Percentiles rank a stretch among this genome's conserved stretches.
Evolutionary conservation across 2,329 filamentous ascomycete species (phyloP).

Genomic region (Alternaria atra): DNA sequence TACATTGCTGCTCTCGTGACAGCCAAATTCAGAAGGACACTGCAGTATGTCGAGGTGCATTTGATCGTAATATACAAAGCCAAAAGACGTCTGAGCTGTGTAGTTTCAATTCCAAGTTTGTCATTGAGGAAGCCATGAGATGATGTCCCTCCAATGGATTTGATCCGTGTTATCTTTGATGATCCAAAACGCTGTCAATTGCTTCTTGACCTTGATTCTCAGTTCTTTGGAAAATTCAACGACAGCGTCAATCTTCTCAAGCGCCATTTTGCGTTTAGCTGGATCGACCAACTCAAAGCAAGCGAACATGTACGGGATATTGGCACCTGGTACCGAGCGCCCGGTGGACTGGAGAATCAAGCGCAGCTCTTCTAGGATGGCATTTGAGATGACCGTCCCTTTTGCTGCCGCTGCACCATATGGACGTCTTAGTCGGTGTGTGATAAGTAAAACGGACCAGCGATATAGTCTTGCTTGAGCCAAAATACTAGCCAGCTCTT

Average conservation of each 20-base stretch:
- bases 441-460: slow-evolving; percentile 8
- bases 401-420: slow-evolving; percentile 8
- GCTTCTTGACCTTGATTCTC: slow-evolving; percentile 3
- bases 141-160: slow-evolving; percentile 12
- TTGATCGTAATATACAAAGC: not conserved
- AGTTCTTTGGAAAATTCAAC: slow-evolving; percentile 6
- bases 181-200: slow-evolving; percentile 11
- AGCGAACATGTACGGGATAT: slow-evolving; percentile 3
- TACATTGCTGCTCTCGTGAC: not conserved
- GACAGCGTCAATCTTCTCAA: not conserved
- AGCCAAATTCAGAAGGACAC: not conserved
- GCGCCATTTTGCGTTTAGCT: slow-evolving; percentile 1
- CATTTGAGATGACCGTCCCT: slow-evolving; percentile 7
- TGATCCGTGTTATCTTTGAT: slow-evolving; percentile 9
- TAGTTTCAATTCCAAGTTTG: accelerated
- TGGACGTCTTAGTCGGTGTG: slow-evolving; percentile 15
- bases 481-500: slow-evolving; percentile 11
- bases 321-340: slow-evolving; percentile 1
- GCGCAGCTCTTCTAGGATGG: slow-evolving; percentile 6
- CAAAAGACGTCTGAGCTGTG: not conserved
- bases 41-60: not conserved
- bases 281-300: slow-evolving; percentile 10
- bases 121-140: slow-evolving; percentile 8
- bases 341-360: not conserved
- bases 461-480: slow-evolving; percentile 11